Conservation (phyloP, 441 rosid genomes). For the Syzygium syzygioides region DNA sequence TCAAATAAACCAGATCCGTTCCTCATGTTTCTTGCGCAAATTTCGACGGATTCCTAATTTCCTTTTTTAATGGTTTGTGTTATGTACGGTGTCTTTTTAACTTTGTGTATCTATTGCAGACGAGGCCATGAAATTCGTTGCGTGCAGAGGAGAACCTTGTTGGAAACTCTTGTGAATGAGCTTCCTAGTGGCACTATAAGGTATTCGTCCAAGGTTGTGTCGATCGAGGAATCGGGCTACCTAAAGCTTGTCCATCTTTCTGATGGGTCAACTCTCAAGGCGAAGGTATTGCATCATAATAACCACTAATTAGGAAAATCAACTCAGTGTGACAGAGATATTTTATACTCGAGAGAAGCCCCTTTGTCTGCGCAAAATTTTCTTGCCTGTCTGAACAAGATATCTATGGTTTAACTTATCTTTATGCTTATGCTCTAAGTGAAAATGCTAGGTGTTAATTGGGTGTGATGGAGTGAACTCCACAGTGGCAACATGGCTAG, state of each 20-base stretch:
- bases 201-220: not conserved
- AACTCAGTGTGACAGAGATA: not conserved
- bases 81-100: not conserved
- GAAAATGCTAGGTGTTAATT: not conserved
- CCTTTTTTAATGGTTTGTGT: not conserved
- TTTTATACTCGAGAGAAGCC: not conserved
- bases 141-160: conserved; percentile 7
- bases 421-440: not conserved
- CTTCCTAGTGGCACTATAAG: not conserved
- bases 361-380: not conserved
- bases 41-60: not conserved
- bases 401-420: not conserved
- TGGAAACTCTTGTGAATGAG: not conserved
- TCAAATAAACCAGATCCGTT: not conserved
- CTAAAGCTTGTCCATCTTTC: not conserved
- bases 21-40: not conserved
- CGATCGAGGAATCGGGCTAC: not conserved
- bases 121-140: conserved; percentile 45
- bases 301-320: not conserved
- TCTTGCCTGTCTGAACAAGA: not conserved
- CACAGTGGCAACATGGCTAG: not conserved
- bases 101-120: not conserved
- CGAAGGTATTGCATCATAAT: not conserved
- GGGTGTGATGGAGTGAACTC: not conserved
- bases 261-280: not conserved